phyloP scores from a whole-genome alignment of 2,329 filamentous ascomycete genomes.

The Arthrobotrys conoides region DNA sequence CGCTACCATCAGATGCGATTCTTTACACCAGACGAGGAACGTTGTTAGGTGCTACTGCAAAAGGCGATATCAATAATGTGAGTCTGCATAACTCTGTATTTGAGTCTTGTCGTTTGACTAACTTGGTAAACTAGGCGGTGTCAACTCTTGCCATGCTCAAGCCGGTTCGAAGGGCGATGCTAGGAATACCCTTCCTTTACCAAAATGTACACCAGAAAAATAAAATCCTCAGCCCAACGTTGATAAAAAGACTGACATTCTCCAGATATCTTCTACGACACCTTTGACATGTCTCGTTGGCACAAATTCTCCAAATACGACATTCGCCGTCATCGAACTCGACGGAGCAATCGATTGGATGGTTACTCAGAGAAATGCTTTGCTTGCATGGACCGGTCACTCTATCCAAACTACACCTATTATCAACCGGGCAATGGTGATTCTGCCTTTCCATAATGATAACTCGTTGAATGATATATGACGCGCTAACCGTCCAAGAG shows the following conservation, averaged over 20 bases:
- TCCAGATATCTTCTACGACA: slow-evolving; percentile 76
- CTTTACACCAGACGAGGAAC: slow-evolving; percentile 94
- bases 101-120: slow-evolving; percentile 28
- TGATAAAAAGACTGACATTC: background rate
- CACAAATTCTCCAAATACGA: slow-evolving; percentile 86
- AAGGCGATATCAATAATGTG: slow-evolving; percentile 92
- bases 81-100: slow-evolving; percentile 62
- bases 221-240: background rate
- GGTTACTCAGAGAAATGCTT: slow-evolving; percentile 84
- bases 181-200: slow-evolving; percentile 95
- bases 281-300: slow-evolving; percentile 90
- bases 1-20: slow-evolving; percentile 90
- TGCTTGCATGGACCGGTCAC: slow-evolving; percentile 97
- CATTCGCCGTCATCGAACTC: slow-evolving; percentile 87
- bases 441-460: slow-evolving; percentile 13
- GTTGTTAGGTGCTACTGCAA: slow-evolving; percentile 79
- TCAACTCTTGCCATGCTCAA: slow-evolving; percentile 90
- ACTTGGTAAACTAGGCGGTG: slow-evolving; percentile 74
- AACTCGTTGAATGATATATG: background rate
- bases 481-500: slow-evolving; percentile 70
- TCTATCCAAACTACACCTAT: slow-evolving; percentile 82
- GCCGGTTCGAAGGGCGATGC: slow-evolving; percentile 81
- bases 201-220: slow-evolving; percentile 72
- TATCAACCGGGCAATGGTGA: slow-evolving; percentile 78
- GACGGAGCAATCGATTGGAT: slow-evolving; percentile 98